A percentile compares a stretch with the other conserved stretches of the same genome.
Conservation (phyloP, 352 stramenopile species). For the Labyrinthula sp. region DNA sequence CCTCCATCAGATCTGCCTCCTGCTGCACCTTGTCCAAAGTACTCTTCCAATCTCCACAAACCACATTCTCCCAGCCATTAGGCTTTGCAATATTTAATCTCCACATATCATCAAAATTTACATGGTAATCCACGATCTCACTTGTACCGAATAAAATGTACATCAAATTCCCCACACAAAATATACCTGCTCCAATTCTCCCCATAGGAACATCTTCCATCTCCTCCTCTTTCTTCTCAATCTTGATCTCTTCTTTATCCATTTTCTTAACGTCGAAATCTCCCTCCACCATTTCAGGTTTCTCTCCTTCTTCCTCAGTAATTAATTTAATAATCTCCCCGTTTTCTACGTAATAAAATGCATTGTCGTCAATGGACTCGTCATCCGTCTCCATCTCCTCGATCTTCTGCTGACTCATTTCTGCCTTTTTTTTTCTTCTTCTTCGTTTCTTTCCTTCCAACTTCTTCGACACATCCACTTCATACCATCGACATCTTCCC, state of each 20-base stretch:
- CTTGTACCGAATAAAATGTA: conserved; percentile 18
- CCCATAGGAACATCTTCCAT: conserved; percentile 3
- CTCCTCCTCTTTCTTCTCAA: not conserved
- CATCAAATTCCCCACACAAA: conserved; percentile 10
- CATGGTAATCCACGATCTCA: conserved; percentile 7
- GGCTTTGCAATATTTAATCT: conserved; percentile 22
- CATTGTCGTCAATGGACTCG: conserved; percentile 20
- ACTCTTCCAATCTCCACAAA: conserved; percentile 2
- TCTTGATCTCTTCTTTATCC: conserved; percentile 9
- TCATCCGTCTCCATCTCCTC: conserved; percentile 19
- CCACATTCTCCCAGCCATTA: conserved; percentile 12
- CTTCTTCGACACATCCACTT: conserved; percentile 14
- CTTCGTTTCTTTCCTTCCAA: conserved; percentile 15
- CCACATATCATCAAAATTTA: conserved; percentile 26
- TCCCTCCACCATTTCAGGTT: conserved; percentile 5
- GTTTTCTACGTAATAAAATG: conserved; percentile 27
- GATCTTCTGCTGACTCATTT: conserved; percentile 14
- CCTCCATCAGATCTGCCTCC: too few relatives aligned
- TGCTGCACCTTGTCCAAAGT: conserved; percentile 6
- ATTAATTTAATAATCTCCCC: conserved; percentile 26
- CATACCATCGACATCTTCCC: conserved; percentile 24
- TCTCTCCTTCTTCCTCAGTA: conserved; percentile 14
- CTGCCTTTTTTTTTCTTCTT: conserved; percentile 15
- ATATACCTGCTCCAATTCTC: conserved; percentile 16
- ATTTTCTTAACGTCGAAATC: not conserved